Evolutionary conservation across 805 yeast species (phyloP).

Genomic region (Jamesozyma jinghongensis): DNA sequence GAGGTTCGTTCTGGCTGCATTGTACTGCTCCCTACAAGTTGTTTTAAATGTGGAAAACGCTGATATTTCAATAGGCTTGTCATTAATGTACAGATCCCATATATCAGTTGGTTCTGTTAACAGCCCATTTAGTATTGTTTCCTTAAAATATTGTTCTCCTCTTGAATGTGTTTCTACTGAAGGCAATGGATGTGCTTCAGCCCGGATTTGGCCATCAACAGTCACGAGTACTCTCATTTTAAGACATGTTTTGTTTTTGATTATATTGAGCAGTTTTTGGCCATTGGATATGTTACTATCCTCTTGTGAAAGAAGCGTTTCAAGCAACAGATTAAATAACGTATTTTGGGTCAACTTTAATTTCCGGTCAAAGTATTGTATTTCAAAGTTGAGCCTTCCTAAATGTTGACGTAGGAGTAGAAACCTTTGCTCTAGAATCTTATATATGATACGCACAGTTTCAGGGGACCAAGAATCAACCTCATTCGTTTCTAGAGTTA

Average conservation of each 20-base stretch:
- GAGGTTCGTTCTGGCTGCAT: constrained; percentile 46
- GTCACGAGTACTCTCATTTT: constrained; percentile 41
- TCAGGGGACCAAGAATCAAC: neutral
- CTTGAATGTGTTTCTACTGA: constrained; percentile 1
- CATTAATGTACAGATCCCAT: constrained; percentile 61
- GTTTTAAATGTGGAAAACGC: constrained; percentile 87
- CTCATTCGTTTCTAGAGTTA: neutral
- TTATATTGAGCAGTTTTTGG: constrained; percentile 2
- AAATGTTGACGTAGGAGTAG: constrained; percentile 5
- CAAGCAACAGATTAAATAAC: constrained; percentile 34
- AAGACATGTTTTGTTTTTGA: constrained; percentile 31
- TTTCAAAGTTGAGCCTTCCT: constrained; percentile 46
- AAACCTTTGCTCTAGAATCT: constrained; percentile 1
- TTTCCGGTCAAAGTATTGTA: constrained; percentile 45
- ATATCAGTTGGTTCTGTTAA: constrained; percentile 17
- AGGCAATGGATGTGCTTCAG: constrained; percentile 30
- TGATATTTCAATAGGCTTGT: constrained; percentile 41
- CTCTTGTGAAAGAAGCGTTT: constrained; percentile 1
- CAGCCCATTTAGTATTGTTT: constrained; percentile 20
- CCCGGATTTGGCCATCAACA: constrained; percentile 30
- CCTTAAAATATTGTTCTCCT: constrained; percentile 20
- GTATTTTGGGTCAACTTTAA: constrained; percentile 35
- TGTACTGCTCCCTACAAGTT: constrained; percentile 58
- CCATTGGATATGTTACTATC: constrained; percentile 4
- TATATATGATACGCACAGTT: neutral